These are phyloP conservation scores for Rhizophora mangle DNA, from an alignment of 345 rosid genomes.

Conservation along the genomic window DNA sequence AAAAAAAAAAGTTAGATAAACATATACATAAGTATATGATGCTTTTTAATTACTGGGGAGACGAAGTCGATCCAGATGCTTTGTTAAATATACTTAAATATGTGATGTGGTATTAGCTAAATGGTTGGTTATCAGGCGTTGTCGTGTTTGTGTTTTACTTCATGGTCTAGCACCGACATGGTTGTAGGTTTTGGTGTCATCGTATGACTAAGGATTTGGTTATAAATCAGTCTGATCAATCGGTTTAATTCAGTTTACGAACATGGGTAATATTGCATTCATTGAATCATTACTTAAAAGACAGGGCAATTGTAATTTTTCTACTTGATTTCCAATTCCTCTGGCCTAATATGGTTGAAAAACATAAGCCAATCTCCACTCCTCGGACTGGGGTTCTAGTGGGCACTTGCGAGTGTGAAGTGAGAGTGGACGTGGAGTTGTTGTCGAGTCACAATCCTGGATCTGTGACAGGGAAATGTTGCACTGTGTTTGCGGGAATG, in stretches of 20 bases:
- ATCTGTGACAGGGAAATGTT: not conserved
- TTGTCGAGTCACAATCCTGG: constrained; percentile 10
- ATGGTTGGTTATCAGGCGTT: not conserved
- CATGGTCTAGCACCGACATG: not conserved
- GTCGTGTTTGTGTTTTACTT: too few relatives aligned
- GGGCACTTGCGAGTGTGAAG: not conserved
- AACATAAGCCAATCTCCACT: too few relatives aligned
- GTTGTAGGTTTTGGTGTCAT: not conserved
- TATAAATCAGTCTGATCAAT: too few relatives aligned
- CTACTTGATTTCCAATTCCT: not conserved
- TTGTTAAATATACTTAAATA: not conserved
- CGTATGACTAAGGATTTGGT: too few relatives aligned
- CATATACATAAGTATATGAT: not conserved
- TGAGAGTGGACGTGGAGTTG: constrained; percentile 1
- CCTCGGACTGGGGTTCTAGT: not conserved
- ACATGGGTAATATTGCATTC: too few relatives aligned
- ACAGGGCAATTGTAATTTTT: not conserved
- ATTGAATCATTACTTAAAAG: too few relatives aligned
- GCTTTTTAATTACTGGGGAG: constrained; percentile 21
- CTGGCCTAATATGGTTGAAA: not conserved
- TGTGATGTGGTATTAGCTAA: not conserved
- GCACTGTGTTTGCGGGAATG: not conserved
- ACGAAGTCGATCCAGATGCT: constrained; percentile 34
- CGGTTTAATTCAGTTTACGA: too few relatives aligned
- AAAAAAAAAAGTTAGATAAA: not conserved